Percentiles rank a stretch among this genome's conserved stretches.
These are phyloP conservation scores for Echinosophora koreensis DNA, from an alignment of 306 rosid genomes.

Conservation along the genomic window DNA sequence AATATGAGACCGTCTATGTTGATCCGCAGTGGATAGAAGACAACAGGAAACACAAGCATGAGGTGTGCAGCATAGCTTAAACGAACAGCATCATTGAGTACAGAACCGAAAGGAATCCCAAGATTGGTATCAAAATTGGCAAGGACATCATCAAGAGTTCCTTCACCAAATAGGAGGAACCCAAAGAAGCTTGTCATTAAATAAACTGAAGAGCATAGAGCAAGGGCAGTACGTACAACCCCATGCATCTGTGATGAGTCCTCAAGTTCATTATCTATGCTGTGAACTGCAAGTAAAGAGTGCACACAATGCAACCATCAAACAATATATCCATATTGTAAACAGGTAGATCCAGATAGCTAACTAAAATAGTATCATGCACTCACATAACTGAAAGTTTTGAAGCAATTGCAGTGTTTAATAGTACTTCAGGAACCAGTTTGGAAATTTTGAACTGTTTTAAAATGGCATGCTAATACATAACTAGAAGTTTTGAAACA, in stretches of 20 bases:
- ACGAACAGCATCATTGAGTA: conserved; percentile 82
- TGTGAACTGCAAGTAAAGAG: conserved; percentile 73
- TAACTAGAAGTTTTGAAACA: too few species aligned
- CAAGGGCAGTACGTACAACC: conserved; percentile 73
- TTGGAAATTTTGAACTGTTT: neutral
- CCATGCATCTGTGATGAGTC: conserved; percentile 72
- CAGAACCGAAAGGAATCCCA: conserved; percentile 74
- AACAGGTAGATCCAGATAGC: conserved; percentile 22
- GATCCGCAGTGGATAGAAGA: conserved; percentile 77
- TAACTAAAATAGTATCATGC: conserved; percentile 30
- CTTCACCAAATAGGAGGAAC: conserved; percentile 88
- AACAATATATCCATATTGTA: conserved; percentile 19
- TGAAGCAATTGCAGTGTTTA: neutral
- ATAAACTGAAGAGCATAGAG: conserved; percentile 81
- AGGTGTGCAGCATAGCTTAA: conserved; percentile 93
- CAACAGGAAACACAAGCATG: conserved; percentile 86
- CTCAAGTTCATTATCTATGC: conserved; percentile 82
- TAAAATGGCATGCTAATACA: too few species aligned
- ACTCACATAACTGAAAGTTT: conserved; percentile 12
- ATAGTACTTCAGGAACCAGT: neutral
- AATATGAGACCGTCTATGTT: conserved; percentile 83
- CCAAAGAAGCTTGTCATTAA: conserved; percentile 85
- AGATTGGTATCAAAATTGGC: conserved; percentile 88
- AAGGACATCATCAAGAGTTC: conserved; percentile 84
- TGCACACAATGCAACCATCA: conserved; percentile 15